Evolutionary conservation across 768 basidiomycete species (phyloP), one percentile per base, ranked within the genome.

Genomic region (Cystobasidium tubakii): DNA sequence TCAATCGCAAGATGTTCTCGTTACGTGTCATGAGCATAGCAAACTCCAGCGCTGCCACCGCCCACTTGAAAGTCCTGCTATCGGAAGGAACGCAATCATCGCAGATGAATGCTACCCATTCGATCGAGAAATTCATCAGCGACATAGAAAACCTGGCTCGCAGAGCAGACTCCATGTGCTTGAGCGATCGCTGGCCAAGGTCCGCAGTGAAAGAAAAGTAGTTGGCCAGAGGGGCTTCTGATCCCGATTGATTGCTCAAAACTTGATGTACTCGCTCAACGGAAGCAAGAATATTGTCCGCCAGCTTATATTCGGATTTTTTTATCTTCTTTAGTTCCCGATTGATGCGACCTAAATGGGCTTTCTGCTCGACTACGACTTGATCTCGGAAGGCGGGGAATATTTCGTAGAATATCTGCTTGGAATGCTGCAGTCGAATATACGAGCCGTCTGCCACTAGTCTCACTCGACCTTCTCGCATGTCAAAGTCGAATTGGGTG

Each of bases 161-260:
- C 66, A 88, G 80, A 0, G 87, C 84, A 19, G 85, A 86, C 77
- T 95, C 92, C 88, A 96, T 90, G 80, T 90, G 88, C 76, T 88
- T 87, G 78, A 92, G 89, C 10, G 89, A 90, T 77, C 94, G 90
- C 74, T 90, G 88, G 0, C 92, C 93, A 80, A 96, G 92, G 77
- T 97, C 92, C 15, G 94, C 92, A n/a, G 93, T 92, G 79, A 96
- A 98, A 31, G 87, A 82, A 79, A 91, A 98, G 92, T 95, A 99
- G 80, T 90, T 94, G 76, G 90, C 91, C 71, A 92, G 84, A 44
- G 93, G 83, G 6, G 55, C 74, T 50, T 75, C 74, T 9, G 73
- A 53, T 1, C 54, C 62, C 63, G 82, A 79, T 33, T 74, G 33
- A 21, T 27, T 27, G n/a, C 54, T 39, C 19, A 81, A 74, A 66